Evolutionary conservation across 176 grass and related monocot genomes (phyloP).

Genomic region (Hyparrhenia diplandra): DNA sequence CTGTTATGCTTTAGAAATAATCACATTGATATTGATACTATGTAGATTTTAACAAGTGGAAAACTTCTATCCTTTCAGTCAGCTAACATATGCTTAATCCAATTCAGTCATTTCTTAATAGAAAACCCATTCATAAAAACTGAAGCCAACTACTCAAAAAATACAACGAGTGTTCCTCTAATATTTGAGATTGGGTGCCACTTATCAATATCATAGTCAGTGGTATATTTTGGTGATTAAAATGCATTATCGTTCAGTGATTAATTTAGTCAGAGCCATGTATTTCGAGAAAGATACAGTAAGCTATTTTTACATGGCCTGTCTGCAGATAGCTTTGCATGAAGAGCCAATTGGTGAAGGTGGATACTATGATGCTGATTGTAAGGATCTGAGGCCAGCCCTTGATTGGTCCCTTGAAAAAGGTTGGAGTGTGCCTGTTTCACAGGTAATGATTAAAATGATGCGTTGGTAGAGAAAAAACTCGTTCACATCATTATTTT

Average conservation of each 20-base stretch:
- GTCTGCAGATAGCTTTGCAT: conserved; percentile 34
- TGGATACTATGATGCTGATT: conserved; percentile 20
- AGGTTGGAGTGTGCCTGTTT: conserved; percentile 44
- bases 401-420: conserved; percentile 51
- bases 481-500: neutral
- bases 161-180: neutral
- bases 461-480: neutral
- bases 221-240: no score
- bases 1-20: no score
- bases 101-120: neutral
- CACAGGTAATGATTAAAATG: conserved; percentile 23
- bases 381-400: conserved; percentile 40
- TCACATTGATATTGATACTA: neutral
- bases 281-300: neutral
- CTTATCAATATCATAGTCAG: neutral
- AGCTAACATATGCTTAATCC: neutral
- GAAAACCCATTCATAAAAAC: conserved; percentile 6
- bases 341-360: conserved; percentile 44
- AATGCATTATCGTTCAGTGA: neutral
- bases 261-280: neutral
- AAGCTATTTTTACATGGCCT: neutral
- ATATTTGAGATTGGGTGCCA: neutral
- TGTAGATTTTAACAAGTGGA: neutral
- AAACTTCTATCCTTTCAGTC: neutral
- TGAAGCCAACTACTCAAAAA: no score